phyloP scores from a whole-genome alignment of 169 alveolate species.

The Plasmodium billcollinsi region DNA sequence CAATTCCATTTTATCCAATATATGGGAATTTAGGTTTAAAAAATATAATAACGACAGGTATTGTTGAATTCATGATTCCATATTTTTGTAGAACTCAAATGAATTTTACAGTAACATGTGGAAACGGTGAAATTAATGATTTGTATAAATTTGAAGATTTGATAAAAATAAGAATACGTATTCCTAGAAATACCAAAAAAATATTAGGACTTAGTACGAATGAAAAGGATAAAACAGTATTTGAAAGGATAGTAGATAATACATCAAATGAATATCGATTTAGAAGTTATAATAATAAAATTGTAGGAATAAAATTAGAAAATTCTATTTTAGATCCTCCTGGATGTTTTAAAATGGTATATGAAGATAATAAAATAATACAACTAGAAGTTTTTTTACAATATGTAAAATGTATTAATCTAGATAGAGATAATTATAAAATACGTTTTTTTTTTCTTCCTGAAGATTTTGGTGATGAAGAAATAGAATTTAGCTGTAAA shows the following conservation, averaged over 20 bases:
- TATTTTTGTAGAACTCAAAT: not conserved
- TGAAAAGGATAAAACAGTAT: slow-evolving; percentile 11
- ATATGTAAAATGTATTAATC: slow-evolving; percentile 20
- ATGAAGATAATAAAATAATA: slow-evolving; percentile 13
- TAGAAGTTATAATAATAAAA: slow-evolving; percentile 8
- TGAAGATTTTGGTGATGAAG: slow-evolving; percentile 14
- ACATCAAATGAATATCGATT: slow-evolving; percentile 16
- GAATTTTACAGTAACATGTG: slow-evolving; percentile 24
- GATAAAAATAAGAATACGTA: slow-evolving; percentile 14
- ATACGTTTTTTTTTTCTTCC: slow-evolving; percentile 19
- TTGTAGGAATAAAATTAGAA: slow-evolving; percentile 30
- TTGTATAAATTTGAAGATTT: slow-evolving; percentile 41
- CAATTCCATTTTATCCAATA: slow-evolving; percentile 23
- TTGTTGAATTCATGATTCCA: slow-evolving; percentile 38
- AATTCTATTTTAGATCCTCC: slow-evolving; percentile 51
- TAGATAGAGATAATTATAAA: slow-evolving; percentile 38
- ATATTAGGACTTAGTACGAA: slow-evolving; percentile 35
- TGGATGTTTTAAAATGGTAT: slow-evolving; percentile 34
- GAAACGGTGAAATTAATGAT: slow-evolving; percentile 31
- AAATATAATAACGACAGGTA: slow-evolving; percentile 23
- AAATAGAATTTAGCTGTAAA: slow-evolving; percentile 11
- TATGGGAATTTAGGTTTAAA: slow-evolving; percentile 40
- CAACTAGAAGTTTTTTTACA: slow-evolving; percentile 16
- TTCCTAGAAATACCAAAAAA: slow-evolving; percentile 14
- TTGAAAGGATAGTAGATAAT: slow-evolving; percentile 35